A percentile compares a stretch with the other conserved stretches of the same genome.
Conservation (phyloP, 1,284 basidiomycete genomes). For the Rhodotorula glutinis region DNA sequence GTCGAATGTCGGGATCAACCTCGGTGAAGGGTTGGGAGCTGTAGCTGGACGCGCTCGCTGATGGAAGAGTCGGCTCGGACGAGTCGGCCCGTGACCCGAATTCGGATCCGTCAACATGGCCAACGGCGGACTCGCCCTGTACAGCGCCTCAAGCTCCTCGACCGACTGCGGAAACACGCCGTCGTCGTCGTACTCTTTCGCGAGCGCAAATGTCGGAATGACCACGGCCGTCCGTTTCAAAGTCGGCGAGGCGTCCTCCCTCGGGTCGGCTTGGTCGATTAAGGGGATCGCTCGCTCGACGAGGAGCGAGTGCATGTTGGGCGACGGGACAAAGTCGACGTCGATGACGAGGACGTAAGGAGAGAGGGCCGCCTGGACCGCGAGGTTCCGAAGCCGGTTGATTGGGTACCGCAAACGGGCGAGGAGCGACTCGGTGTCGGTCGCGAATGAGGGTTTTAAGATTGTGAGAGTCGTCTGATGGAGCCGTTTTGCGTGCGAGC, state of each 20-base stretch:
- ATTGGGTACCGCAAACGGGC: constrained; percentile 30
- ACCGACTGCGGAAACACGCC: constrained; percentile 3
- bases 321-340: constrained; percentile 32
- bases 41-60: not conserved
- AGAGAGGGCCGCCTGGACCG: not conserved
- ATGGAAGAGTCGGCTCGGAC: constrained; percentile 26
- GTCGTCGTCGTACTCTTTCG: not conserved
- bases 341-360: constrained; percentile 24
- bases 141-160: not conserved
- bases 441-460: constrained; percentile 24
- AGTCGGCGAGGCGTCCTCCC: constrained; percentile 17
- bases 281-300: constrained; percentile 9
- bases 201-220: constrained; percentile 24
- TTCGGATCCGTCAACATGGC: constrained; percentile 27
- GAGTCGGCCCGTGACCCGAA: constrained; percentile 31
- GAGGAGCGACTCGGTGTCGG: constrained; percentile 11
- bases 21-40: not conserved
- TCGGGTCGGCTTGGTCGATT: not conserved
- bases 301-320: constrained; percentile 22
- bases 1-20: not conserved
- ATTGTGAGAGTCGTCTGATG: constrained; percentile 7
- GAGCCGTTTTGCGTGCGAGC: not conserved
- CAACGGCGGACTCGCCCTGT: constrained; percentile 1
- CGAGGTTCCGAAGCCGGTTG: constrained; percentile 32
- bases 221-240: constrained; percentile 19